Percentiles rank a stretch among this genome's conserved stretches.
Conservation (phyloP, 192 early-diverging fungal genomes). For the Mycoemilia scoparia region DNA sequence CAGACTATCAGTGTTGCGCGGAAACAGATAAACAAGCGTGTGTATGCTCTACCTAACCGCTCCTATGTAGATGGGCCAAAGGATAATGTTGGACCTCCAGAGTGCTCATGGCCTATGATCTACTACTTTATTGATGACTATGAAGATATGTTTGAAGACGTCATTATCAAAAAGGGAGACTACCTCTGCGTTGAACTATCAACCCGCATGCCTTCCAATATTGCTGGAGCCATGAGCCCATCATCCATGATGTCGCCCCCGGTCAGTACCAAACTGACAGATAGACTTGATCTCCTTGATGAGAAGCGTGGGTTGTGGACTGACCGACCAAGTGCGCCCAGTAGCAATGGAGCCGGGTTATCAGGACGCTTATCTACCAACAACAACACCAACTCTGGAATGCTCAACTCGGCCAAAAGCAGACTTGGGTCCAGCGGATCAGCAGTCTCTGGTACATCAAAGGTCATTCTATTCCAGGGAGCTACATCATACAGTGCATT, state of each 20-base stretch:
- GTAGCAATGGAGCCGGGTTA: no score
- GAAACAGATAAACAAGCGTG: conserved; percentile 45
- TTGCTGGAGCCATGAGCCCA: conserved; percentile 5
- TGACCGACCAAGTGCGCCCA: no score
- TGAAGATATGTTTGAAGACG: conserved; percentile 74
- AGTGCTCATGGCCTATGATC: conserved; percentile 77
- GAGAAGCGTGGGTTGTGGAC: no score
- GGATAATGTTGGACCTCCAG: conserved; percentile 65
- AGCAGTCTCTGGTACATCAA: conserved; percentile 28
- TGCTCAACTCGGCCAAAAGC: conserved; percentile 27
- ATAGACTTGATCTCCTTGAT: conserved; percentile 12
- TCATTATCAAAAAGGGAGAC: conserved; percentile 67
- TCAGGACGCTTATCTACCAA: no score
- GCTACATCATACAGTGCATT: conserved; percentile 70
- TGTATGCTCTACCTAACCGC: conserved; percentile 80
- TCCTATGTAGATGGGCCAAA: conserved; percentile 67
- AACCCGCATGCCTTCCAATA: conserved; percentile 41
- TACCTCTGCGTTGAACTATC: conserved; percentile 83
- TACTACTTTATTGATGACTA: conserved; percentile 90
- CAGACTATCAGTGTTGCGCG: conserved; percentile 57
- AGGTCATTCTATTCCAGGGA: conserved; percentile 79
- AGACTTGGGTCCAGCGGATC: conserved; percentile 30
- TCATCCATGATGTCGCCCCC: conserved; percentile 3
- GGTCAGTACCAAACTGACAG: conserved; percentile 15
- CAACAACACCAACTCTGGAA: conserved; percentile 5